Evolutionary conservation across 371 early-diverging fungal genomes (phyloP).

Genomic region (Haplosporangium sp.): DNA sequence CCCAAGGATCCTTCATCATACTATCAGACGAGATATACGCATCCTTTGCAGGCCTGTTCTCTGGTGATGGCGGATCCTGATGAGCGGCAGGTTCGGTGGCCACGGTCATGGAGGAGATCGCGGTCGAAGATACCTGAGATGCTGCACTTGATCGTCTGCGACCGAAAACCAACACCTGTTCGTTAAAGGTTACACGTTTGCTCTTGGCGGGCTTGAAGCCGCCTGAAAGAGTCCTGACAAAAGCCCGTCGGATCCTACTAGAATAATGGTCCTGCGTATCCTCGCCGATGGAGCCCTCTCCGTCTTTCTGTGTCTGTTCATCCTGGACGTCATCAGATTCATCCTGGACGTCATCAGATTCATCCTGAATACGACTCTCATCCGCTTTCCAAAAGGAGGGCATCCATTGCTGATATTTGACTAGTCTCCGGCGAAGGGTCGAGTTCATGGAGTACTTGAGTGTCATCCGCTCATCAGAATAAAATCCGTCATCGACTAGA

Average conservation of each 20-base stretch:
- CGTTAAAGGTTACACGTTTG: constrained; percentile 52
- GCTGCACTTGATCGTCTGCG: constrained; percentile 34
- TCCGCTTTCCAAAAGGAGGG: constrained; percentile 29
- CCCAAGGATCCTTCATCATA: too few relatives aligned
- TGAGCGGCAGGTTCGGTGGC: neutral
- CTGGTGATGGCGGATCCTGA: neutral
- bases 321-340: too few relatives aligned
- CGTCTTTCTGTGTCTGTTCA: neutral
- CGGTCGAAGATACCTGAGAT: constrained; percentile 5
- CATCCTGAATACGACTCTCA: constrained; percentile 6
- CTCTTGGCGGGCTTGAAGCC: constrained; percentile 17
- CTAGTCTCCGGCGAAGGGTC: constrained; percentile 28
- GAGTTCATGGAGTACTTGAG: constrained; percentile 37
- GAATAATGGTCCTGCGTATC: constrained; percentile 5
- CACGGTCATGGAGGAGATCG: neutral
- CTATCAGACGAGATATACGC: neutral
- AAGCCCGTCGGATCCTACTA: constrained; percentile 11
- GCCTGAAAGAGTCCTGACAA: constrained; percentile 27
- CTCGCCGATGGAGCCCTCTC: constrained; percentile 8
- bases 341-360: too few relatives aligned
- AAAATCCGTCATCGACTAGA: constrained; percentile 9
- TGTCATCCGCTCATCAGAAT: constrained; percentile 20
- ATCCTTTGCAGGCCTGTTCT: neutral
- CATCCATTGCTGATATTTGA: constrained; percentile 34
- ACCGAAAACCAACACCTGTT: constrained; percentile 41